These are phyloP conservation scores for Pontederia crassipes DNA, from an alignment of 176 grass and related monocot species.

Conservation along the genomic window DNA sequence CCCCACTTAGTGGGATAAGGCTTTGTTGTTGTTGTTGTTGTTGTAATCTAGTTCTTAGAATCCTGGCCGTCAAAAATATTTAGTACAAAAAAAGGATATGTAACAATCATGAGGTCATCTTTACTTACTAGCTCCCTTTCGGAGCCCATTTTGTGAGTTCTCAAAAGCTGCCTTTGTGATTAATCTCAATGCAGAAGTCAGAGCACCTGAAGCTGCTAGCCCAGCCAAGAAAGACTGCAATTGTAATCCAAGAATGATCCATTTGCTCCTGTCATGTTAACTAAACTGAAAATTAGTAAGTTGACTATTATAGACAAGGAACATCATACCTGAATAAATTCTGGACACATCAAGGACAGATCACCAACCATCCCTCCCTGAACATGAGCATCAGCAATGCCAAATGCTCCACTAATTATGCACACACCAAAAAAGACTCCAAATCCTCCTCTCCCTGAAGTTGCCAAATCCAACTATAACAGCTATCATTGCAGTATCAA, in stretches of 20 bases:
- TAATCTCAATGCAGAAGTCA: conserved; percentile 52
- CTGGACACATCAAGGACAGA: conserved; percentile 86
- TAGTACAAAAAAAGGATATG: too few species aligned
- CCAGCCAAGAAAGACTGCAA: conserved; percentile 51
- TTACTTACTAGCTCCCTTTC: conserved; percentile 54
- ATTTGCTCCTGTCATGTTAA: background rate
- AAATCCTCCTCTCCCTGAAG: conserved; percentile 68
- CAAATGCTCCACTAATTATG: conserved; percentile 71
- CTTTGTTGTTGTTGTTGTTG: too few species aligned
- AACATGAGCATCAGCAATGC: conserved; percentile 69
- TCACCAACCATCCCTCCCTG: conserved; percentile 92
- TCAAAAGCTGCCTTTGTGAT: conserved; percentile 54
- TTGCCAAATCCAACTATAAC: conserved; percentile 76
- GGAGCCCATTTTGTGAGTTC: conserved; percentile 52
- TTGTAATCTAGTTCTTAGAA: too few species aligned
- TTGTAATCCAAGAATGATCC: conserved; percentile 10
- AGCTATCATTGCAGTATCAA: conserved; percentile 14
- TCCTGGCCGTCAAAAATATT: too few species aligned
- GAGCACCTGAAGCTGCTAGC: conserved; percentile 43
- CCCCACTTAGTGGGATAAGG: too few species aligned
- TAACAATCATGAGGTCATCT: background rate
- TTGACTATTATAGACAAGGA: background rate
- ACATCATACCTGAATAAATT: conserved; percentile 69
- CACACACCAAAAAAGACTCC: conserved; percentile 73
- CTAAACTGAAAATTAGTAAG: background rate